These are phyloP conservation scores for Diaporthe caulivora DNA, from an alignment of 2,329 filamentous ascomycete genomes.

Conservation along the genomic window DNA sequence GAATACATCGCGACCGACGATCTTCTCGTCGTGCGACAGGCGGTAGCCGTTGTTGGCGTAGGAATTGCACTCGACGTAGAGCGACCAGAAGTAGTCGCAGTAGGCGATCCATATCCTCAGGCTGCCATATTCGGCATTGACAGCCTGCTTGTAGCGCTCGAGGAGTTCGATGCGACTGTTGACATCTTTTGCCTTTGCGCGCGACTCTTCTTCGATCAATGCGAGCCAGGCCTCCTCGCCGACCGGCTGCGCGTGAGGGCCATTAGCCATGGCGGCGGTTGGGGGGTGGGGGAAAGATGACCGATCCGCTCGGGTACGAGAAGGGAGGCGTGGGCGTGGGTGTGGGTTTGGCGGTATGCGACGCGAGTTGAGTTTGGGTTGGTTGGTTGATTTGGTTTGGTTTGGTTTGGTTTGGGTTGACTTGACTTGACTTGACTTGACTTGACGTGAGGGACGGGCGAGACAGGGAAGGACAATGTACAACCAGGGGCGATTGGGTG, in stretches of 20 bases:
- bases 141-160: slow-evolving; percentile 79
- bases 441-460: slow-evolving; percentile 6
- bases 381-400: background rate
- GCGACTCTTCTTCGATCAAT: slow-evolving; percentile 79
- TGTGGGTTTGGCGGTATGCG: slow-evolving; percentile 4
- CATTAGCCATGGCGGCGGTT: slow-evolving; percentile 53
- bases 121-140: slow-evolving; percentile 79
- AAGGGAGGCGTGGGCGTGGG: background rate
- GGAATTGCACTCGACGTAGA: slow-evolving; percentile 74
- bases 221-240: slow-evolving; percentile 84
- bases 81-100: slow-evolving; percentile 81
- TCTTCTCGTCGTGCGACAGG: slow-evolving; percentile 76
- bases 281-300: background rate
- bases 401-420: background rate
- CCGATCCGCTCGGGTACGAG: slow-evolving; percentile 10
- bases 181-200: slow-evolving; percentile 66
- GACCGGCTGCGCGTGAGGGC: slow-evolving; percentile 61
- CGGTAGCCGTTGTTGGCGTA: slow-evolving; percentile 58
- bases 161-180: slow-evolving; percentile 78
- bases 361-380: background rate
- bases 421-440: slow-evolving; percentile 5
- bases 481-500: slow-evolving; percentile 13
- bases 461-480: background rate
- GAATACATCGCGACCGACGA: slow-evolving; percentile 79
- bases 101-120: slow-evolving; percentile 82